Evolutionary conservation across 225 moss, liverwort and hornwort genomes (phyloP).

Genomic region (Physcomitrellopsis africana): DNA sequence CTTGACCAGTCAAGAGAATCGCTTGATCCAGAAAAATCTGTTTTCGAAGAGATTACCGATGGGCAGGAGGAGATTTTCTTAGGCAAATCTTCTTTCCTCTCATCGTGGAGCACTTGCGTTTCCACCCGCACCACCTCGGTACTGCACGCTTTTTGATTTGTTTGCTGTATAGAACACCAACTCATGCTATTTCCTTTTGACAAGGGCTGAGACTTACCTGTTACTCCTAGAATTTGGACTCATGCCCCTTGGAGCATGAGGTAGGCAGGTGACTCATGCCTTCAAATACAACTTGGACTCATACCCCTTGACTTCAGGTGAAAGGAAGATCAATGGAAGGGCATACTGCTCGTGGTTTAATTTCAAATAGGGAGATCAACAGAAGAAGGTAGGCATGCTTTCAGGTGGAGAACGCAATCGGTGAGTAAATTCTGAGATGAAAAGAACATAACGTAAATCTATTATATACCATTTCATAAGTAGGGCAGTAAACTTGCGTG

Average conservation of each 20-base stretch:
- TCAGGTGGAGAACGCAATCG: constrained; percentile 98
- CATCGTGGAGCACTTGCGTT: not conserved
- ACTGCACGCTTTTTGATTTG: constrained; percentile 1
- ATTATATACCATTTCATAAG: constrained; percentile 17
- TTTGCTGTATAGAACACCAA: too few relatives aligned
- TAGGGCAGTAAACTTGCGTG: constrained; percentile 1
- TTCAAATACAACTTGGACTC: constrained; percentile 6
- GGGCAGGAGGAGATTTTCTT: constrained; percentile 79
- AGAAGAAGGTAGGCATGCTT: constrained; percentile 91
- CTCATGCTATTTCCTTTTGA: too few relatives aligned
- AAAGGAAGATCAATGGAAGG: constrained; percentile 80
- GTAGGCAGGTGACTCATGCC: constrained; percentile 10
- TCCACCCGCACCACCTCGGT: not conserved
- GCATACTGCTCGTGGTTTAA: constrained; percentile 97
- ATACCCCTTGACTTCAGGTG: constrained; percentile 48
- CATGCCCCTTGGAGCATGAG: not conserved
- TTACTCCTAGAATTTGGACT: constrained; percentile 12
- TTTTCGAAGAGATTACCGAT: constrained; percentile 87
- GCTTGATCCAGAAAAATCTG: constrained; percentile 73
- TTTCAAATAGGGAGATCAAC: constrained; percentile 88
- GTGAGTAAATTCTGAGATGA: constrained; percentile 33
- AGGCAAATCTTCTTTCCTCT: constrained; percentile 45
- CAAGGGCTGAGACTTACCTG: not conserved
- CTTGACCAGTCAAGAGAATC: constrained; percentile 94
- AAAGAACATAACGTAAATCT: constrained; percentile 6